These are phyloP conservation scores for Claviceps sp. DNA, from an alignment of 2,329 filamentous ascomycete species.

Conservation along the genomic window DNA sequence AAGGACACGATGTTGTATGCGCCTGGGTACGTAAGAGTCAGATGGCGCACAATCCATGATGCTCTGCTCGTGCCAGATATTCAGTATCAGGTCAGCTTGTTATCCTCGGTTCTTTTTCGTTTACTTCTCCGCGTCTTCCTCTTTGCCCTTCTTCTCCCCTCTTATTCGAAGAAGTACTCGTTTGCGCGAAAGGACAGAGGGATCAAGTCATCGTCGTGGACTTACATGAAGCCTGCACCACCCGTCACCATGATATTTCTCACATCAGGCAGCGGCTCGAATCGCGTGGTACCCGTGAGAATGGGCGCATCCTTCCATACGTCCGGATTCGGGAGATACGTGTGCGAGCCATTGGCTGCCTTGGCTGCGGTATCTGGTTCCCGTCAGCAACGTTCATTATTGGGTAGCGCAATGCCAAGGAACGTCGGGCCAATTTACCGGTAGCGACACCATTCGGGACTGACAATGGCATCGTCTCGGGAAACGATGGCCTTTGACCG, in stretches of 20 bases:
- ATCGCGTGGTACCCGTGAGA: conserved; percentile 55
- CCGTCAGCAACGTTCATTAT: background rate
- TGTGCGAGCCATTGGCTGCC: conserved; percentile 17
- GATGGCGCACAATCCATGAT: conserved; percentile 70
- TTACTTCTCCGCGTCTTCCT: too few species aligned
- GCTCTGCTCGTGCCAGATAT: conserved; percentile 35
- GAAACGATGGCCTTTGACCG: conserved; percentile 1
- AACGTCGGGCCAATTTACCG: conserved; percentile 4
- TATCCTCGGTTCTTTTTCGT: background rate
- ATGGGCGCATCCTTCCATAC: conserved; percentile 61
- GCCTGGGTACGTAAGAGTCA: conserved; percentile 58
- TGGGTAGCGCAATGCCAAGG: background rate
- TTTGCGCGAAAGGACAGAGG: background rate
- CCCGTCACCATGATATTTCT: conserved; percentile 77
- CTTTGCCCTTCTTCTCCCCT: background rate
- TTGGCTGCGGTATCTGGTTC: background rate
- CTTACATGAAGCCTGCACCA: conserved; percentile 75
- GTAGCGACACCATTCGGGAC: conserved; percentile 5
- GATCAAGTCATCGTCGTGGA: conserved; percentile 4
- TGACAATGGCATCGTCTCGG: background rate
- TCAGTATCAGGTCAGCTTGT: background rate
- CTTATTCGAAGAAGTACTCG: background rate
- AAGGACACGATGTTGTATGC: conserved; percentile 71
- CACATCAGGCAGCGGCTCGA: conserved; percentile 53
- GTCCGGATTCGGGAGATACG: conserved; percentile 44